Evolutionary conservation across 1,284 basidiomycete species (phyloP).

Genomic region (Puccinia novopanici): DNA sequence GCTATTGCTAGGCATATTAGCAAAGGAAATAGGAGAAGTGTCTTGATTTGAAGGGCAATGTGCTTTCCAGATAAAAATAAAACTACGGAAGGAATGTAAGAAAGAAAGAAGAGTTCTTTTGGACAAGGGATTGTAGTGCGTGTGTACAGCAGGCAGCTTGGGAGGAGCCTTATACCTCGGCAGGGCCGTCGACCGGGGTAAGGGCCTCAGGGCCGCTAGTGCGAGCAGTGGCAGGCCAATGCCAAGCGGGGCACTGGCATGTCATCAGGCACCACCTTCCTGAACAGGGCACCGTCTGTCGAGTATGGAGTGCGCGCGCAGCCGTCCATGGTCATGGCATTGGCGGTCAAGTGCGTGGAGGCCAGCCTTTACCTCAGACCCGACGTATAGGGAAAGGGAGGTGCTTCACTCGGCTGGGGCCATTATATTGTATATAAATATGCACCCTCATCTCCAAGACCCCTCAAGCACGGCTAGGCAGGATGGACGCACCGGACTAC

Average conservation of each 20-base stretch:
- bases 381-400: neutral
- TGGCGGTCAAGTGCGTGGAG: too few relatives aligned
- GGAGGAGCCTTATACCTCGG: conserved; percentile 8
- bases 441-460: too few relatives aligned
- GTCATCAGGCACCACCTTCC: neutral
- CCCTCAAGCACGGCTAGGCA: too few relatives aligned
- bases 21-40: neutral
- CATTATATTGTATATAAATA: neutral
- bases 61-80: neutral
- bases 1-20: conserved; percentile 2
- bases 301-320: too few relatives aligned
- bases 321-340: too few relatives aligned
- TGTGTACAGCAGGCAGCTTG: too few relatives aligned
- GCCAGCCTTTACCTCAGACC: too few relatives aligned
- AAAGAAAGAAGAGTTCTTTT: too few relatives aligned
- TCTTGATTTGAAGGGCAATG: neutral
- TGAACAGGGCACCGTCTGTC: neutral
- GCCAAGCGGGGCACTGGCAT: neutral
- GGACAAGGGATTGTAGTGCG: too few relatives aligned
- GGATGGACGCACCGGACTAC: too few relatives aligned
- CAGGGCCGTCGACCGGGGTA: neutral
- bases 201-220: neutral
- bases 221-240: neutral
- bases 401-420: conserved; percentile 5
- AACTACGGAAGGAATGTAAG: neutral